A percentile compares a stretch with the other conserved stretches of the same genome.
These are phyloP conservation scores for Helicocarpus griseus DNA, from an alignment of 2,329 filamentous ascomycete species.

Conservation along the genomic window DNA sequence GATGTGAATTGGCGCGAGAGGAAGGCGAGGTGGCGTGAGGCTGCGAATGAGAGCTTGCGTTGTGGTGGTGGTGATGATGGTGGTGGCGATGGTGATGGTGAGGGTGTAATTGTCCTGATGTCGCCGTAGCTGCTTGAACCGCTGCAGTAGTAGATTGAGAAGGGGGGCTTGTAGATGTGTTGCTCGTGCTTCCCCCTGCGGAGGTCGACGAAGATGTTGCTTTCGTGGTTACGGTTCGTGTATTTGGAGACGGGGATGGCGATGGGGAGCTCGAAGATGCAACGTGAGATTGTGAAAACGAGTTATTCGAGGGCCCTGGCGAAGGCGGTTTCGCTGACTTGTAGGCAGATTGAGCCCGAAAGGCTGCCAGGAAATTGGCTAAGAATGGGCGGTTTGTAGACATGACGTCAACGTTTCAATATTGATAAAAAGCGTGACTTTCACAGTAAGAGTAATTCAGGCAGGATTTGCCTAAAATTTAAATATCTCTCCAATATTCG, in stretches of 20 bases:
- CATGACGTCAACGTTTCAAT: slow-evolving; percentile 34
- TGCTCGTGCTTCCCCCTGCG: slow-evolving; percentile 11
- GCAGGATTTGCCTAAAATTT: neutral
- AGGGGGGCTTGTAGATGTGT: slow-evolving; percentile 7
- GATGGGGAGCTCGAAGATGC: slow-evolving; percentile 27
- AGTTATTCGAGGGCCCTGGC: slow-evolving; percentile 17
- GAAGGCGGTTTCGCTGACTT: slow-evolving; percentile 42
- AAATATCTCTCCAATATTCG: neutral
- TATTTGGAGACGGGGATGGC: slow-evolving; percentile 31
- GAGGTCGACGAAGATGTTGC: slow-evolving; percentile 20
- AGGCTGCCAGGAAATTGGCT: slow-evolving; percentile 57
- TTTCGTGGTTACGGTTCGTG: slow-evolving; percentile 41
- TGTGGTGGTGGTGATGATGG: slow-evolving; percentile 21
- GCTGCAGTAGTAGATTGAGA: slow-evolving; percentile 23
- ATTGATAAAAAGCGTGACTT: neutral
- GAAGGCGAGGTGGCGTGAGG: slow-evolving; percentile 12
- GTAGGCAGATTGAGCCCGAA: slow-evolving; percentile 53
- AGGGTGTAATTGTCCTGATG: slow-evolving; percentile 17
- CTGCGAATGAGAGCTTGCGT: slow-evolving; percentile 12
- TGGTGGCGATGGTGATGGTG: slow-evolving; percentile 32
- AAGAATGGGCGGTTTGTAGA: slow-evolving; percentile 58
- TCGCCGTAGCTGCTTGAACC: slow-evolving; percentile 24
- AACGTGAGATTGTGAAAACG: slow-evolving; percentile 23
- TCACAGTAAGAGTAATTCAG: neutral
- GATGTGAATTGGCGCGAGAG: slow-evolving; percentile 15